phyloP scores from a whole-genome alignment of 306 rosid species.

The Sicyos edulis region DNA sequence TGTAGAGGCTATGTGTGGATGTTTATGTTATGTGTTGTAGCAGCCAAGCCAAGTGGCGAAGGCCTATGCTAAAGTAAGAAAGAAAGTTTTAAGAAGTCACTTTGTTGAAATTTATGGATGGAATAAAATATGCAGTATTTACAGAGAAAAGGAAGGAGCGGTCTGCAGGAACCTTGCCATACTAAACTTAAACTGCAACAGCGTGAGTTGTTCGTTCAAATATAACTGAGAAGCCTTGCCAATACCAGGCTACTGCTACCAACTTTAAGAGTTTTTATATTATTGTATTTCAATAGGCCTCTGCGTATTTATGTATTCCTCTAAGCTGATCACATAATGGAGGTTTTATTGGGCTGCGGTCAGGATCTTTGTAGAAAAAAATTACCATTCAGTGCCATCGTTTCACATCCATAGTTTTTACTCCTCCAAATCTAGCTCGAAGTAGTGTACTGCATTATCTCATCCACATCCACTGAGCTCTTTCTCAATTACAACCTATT shows the following conservation, averaged over 20 bases:
- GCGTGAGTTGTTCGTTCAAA: background rate
- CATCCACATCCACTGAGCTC: background rate
- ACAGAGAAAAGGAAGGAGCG: too few relatives aligned
- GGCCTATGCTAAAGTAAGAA: too few relatives aligned
- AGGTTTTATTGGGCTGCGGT: background rate
- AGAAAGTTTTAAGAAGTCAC: too few relatives aligned
- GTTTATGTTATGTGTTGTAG: background rate
- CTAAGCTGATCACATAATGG: background rate
- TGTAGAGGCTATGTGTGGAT: conserved; percentile 7
- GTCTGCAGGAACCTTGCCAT: too few relatives aligned
- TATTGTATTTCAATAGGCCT: background rate
- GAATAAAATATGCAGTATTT: too few relatives aligned
- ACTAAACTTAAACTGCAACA: too few relatives aligned
- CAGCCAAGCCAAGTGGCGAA: too few relatives aligned
- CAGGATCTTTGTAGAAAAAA: background rate
- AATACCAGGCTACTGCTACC: background rate
- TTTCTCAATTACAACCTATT: background rate
- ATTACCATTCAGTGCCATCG: background rate
- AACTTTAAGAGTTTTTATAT: background rate
- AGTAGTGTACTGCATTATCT: too few relatives aligned
- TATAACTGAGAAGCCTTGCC: background rate
- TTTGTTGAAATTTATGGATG: too few relatives aligned
- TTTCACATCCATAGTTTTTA: background rate
- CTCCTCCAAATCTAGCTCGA: background rate
- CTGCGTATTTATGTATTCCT: background rate